Evolutionary conservation across 2,329 filamentous ascomycete genomes (phyloP).

Genomic region (Cladophialophora exuberans): DNA sequence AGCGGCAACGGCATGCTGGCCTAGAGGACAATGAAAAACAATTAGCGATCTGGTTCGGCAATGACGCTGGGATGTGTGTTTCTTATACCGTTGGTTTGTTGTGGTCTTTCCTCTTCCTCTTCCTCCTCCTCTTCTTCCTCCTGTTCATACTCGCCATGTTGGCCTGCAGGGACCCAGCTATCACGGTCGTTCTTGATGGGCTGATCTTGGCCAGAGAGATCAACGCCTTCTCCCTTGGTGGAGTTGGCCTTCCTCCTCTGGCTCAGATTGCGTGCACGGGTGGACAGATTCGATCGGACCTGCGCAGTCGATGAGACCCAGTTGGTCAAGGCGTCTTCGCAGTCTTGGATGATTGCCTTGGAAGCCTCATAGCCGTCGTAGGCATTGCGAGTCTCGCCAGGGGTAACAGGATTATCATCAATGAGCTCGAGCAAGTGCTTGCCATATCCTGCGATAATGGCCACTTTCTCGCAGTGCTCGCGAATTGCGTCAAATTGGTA

Average conservation of each 20-base stretch:
- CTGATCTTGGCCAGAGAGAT: conserved; percentile 80
- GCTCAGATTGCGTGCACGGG: conserved; percentile 82
- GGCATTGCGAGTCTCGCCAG: conserved; percentile 90
- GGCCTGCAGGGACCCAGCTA: conserved; percentile 76
- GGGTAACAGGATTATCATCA: conserved; percentile 95
- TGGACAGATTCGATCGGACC: conserved; percentile 84
- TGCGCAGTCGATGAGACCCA: conserved; percentile 92
- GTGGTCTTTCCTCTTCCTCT: conserved; percentile 32
- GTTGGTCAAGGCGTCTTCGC: conserved; percentile 94
- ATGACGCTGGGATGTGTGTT: no score
- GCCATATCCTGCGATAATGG: conserved; percentile 95
- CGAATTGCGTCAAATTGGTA: conserved; percentile 98
- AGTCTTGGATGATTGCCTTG: conserved; percentile 99
- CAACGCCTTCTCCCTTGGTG: conserved; percentile 64
- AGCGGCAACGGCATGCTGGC: conserved; percentile 26
- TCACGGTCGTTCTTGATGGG: conserved; percentile 77
- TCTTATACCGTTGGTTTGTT: conserved; percentile 33
- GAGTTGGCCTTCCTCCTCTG: conserved; percentile 79
- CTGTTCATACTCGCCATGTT: conserved; percentile 51
- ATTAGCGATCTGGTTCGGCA: no score
- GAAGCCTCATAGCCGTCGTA: conserved; percentile 98
- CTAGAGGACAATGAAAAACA: no score
- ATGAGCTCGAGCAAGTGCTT: conserved; percentile 98
- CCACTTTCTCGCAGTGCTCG: conserved; percentile 97
- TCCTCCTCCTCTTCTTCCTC: conserved; percentile 49